These are phyloP conservation scores for Naganishia antarctica DNA, from an alignment of 768 basidiomycete genomes.

Conservation along the genomic window DNA sequence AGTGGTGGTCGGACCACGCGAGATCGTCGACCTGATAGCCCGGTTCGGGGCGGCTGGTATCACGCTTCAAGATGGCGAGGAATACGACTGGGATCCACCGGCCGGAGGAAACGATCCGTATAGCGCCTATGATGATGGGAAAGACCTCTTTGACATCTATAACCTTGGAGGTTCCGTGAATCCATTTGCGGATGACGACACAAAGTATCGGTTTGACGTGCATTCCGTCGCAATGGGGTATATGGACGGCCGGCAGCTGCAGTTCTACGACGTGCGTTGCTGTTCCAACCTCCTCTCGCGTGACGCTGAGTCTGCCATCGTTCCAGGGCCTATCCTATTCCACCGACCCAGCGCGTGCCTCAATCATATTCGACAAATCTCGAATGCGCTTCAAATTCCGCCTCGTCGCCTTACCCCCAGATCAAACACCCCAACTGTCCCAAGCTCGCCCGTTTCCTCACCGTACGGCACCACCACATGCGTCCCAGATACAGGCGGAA, in stretches of 20 bases:
- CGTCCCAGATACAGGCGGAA: background rate
- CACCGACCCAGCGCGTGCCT: background rate
- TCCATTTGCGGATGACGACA: slow-evolving; percentile 2
- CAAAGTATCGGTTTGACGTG: slow-evolving; percentile 9
- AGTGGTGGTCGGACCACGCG: background rate
- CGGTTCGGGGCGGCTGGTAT: background rate
- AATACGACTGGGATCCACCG: background rate
- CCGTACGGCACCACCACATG: background rate
- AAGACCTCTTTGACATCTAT: background rate
- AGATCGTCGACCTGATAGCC: background rate
- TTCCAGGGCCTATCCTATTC: slow-evolving; percentile 13
- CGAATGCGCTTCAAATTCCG: slow-evolving; percentile 20
- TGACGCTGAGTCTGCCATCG: background rate
- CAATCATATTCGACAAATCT: background rate
- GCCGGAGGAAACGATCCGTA: background rate
- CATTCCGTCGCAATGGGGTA: slow-evolving; percentile 1
- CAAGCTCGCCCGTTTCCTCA: background rate
- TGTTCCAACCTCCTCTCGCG: background rate
- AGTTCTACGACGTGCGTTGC: slow-evolving; percentile 19
- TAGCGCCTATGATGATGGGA: background rate
- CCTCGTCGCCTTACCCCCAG: background rate
- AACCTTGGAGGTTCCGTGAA: background rate
- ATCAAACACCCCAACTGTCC: too few relatives aligned
- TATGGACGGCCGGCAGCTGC: slow-evolving; percentile 15
- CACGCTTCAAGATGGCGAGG: background rate